These are phyloP conservation scores for Martensiomyces pterosporus DNA, from an alignment of 192 early-diverging fungal genomes.

Conservation along the genomic window DNA sequence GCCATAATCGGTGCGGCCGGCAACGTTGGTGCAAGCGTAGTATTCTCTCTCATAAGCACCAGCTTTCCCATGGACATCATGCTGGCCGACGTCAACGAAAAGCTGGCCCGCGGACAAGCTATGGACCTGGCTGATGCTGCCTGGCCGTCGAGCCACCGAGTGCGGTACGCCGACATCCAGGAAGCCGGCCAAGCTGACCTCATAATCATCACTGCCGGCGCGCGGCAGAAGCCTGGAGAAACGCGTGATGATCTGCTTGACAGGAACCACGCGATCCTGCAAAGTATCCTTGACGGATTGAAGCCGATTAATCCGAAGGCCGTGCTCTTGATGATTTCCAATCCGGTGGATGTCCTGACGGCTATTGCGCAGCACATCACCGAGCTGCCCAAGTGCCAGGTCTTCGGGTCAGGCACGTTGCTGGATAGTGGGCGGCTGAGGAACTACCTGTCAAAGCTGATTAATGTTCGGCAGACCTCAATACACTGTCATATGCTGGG, in stretches of 20 bases:
- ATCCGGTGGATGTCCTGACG: conserved; percentile 70
- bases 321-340: conserved; percentile 63
- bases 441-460: conserved; percentile 21
- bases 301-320: conserved; percentile 58
- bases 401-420: conserved; percentile 70
- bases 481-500: conserved; percentile 69
- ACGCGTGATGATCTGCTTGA: conserved; percentile 56
- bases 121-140: conserved; percentile 66
- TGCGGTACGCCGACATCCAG: conserved; percentile 49
- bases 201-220: conserved; percentile 70
- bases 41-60: conserved; percentile 55
- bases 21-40: conserved; percentile 59
- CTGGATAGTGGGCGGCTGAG: conserved; percentile 62
- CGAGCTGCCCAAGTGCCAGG: conserved; percentile 64
- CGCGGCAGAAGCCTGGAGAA: conserved; percentile 65
- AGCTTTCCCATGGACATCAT: conserved; percentile 55
- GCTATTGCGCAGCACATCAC: conserved; percentile 68
- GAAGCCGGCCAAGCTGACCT: conserved; percentile 71
- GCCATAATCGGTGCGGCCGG: conserved; percentile 60
- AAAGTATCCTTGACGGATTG: conserved; percentile 53
- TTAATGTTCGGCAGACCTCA: conserved; percentile 56
- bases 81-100: conserved; percentile 55
- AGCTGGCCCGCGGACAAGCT: conserved; percentile 58
- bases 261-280: conserved; percentile 64
- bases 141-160: conserved; percentile 51